A percentile compares a stretch with the other conserved stretches of the same genome.
phyloP scores from a whole-genome alignment of 2,329 filamentous ascomycete species.

The Aspergillus neoniger region DNA sequence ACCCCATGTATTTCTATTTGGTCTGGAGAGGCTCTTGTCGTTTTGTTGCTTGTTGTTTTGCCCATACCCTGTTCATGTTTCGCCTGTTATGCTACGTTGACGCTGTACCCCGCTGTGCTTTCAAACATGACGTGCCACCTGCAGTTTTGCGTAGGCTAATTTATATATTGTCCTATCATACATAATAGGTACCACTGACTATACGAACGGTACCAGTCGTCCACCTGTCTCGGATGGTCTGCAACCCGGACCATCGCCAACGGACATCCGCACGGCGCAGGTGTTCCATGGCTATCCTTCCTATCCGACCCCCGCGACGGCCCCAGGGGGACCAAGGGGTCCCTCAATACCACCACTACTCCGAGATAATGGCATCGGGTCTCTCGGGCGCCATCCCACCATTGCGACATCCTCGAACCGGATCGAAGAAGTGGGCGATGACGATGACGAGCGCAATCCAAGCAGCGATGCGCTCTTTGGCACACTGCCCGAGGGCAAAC shows the following conservation, averaged over 20 bases:
- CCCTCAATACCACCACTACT: constrained; percentile 67
- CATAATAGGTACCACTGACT: constrained; percentile 41
- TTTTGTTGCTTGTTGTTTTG: constrained; percentile 6
- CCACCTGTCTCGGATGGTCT: constrained; percentile 61
- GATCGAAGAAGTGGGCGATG: constrained; percentile 23
- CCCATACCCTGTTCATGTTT: constrained; percentile 10
- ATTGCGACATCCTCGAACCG: constrained; percentile 39
- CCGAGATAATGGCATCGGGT: constrained; percentile 55
- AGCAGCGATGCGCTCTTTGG: constrained; percentile 73
- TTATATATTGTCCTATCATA: constrained; percentile 24
- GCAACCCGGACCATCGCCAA: constrained; percentile 54
- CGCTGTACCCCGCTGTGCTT: constrained; percentile 16
- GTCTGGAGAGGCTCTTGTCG: constrained; percentile 7
- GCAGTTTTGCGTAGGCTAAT: constrained; percentile 47
- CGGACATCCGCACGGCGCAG: constrained; percentile 72
- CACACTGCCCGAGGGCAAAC: constrained; percentile 83
- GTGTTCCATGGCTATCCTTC: constrained; percentile 71
- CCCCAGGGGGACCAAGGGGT: constrained; percentile 55
- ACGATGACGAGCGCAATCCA: constrained; percentile 33
- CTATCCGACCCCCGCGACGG: constrained; percentile 58
- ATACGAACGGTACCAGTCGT: constrained; percentile 56
- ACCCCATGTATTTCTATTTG: constrained; percentile 17
- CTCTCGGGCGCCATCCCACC: constrained; percentile 36
- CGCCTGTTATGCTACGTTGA: constrained; percentile 20
- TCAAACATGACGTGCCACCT: constrained; percentile 19